phyloP scores from a whole-genome alignment of 345 rosid genomes.

The Eutrema yunnanense region DNA sequence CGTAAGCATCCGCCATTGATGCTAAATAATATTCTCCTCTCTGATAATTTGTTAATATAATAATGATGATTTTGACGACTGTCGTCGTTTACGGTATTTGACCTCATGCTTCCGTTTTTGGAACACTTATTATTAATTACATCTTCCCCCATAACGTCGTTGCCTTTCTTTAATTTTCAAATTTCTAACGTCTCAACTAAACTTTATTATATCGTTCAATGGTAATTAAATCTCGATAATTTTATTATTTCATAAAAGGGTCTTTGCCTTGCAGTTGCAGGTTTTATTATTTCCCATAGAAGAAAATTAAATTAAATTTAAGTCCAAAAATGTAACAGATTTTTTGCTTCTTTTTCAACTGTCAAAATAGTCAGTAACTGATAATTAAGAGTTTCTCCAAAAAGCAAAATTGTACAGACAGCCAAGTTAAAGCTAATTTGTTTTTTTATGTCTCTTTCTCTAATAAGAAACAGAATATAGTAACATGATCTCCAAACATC shows the following conservation, averaged over 20 bases:
- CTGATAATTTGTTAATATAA: background rate
- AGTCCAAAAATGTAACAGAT: background rate
- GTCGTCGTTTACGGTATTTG: constrained; percentile 22
- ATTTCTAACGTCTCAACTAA: background rate
- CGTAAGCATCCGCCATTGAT: constrained; percentile 26
- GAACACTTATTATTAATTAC: background rate
- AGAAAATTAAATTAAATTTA: background rate
- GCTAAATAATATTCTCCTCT: background rate
- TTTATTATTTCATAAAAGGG: background rate
- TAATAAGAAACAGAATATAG: too few relatives aligned
- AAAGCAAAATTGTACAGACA: background rate
- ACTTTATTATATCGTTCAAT: background rate
- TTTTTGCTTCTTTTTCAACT: background rate
- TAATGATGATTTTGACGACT: background rate
- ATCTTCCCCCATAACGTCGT: too few relatives aligned
- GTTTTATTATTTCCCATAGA: background rate
- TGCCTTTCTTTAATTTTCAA: too few relatives aligned
- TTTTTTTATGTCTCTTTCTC: background rate
- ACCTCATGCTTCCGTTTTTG: constrained; percentile 18
- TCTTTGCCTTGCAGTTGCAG: background rate
- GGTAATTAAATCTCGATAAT: background rate
- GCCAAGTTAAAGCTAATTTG: background rate
- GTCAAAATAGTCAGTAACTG: background rate
- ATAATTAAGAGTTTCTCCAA: background rate
- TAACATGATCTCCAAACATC: constrained; percentile 13